Conservation (phyloP, 352 stramenopile genomes). For the Pilasporangium apinafurcum region DNA sequence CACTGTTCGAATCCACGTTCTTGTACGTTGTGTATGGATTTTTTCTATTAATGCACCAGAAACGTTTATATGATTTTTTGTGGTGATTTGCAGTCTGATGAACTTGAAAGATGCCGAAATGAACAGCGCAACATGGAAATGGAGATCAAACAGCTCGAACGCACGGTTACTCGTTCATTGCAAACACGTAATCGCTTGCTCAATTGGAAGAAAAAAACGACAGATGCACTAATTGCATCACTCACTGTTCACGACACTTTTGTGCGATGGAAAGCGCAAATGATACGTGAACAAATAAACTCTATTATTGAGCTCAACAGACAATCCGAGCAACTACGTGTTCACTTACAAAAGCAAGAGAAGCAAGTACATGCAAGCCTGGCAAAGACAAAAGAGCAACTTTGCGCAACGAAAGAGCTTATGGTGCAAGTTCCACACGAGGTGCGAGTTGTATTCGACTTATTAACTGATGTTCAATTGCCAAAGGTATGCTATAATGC, state of each 20-base stretch:
- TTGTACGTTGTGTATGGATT: slow-evolving; percentile 9
- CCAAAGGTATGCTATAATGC: slow-evolving; percentile 1
- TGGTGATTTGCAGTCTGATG: slow-evolving; percentile 8
- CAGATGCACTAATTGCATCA: slow-evolving; percentile 6
- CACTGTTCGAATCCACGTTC: slow-evolving; percentile 5
- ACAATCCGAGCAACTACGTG: background rate
- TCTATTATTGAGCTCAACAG: background rate
- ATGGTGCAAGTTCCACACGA: background rate
- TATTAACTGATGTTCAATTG: slow-evolving; percentile 9
- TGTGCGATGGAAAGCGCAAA: slow-evolving; percentile 16
- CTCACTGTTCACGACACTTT: too few species aligned
- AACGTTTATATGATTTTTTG: background rate
- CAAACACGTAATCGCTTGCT: slow-evolving; percentile 29
- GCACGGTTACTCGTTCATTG: slow-evolving; percentile 8
- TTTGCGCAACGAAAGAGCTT: background rate
- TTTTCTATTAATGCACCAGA: background rate
- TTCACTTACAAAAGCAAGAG: background rate
- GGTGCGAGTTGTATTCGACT: slow-evolving; percentile 5
- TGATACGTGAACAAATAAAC: background rate
- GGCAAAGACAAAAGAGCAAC: background rate
- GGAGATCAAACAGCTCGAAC: slow-evolving; percentile 12
- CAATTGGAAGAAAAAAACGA: slow-evolving; percentile 15
- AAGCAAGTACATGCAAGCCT: background rate
- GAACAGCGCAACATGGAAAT: background rate
- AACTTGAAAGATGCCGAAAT: slow-evolving; percentile 12